phyloP scores from a whole-genome alignment of 805 yeast species.

The Wickerhamiella domercqiae region DNA sequence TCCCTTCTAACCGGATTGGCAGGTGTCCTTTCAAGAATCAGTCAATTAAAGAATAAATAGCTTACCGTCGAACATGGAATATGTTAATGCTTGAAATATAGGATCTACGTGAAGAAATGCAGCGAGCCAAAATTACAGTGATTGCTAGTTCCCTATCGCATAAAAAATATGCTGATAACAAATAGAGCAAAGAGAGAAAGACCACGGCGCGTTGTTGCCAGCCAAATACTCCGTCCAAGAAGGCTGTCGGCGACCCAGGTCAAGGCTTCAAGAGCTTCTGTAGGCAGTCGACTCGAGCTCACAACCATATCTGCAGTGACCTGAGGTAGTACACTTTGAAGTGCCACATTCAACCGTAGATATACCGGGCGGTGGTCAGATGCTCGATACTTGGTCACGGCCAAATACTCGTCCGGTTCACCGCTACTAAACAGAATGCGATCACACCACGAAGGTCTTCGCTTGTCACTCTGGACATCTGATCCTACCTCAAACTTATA shows the following conservation, averaged over 20 bases:
- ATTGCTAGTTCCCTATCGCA: background rate
- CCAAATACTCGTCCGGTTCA: constrained; percentile 27
- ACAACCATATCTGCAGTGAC: too few species aligned
- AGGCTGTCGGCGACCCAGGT: background rate
- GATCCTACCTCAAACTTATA: constrained; percentile 49
- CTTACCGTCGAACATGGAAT: too few species aligned
- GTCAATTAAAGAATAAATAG: too few species aligned
- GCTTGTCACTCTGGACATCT: constrained; percentile 35
- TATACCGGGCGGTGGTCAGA: constrained; percentile 78
- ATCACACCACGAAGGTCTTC: constrained; percentile 87
- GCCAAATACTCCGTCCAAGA: background rate
- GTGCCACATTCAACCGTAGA: constrained; percentile 27
- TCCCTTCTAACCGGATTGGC: too few species aligned
- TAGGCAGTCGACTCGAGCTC: too few species aligned
- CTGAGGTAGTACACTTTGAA: constrained; percentile 25
- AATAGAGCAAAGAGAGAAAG: background rate
- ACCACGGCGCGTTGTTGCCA: background rate
- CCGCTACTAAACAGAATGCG: constrained; percentile 49
- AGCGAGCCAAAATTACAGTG: too few species aligned
- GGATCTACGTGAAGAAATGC: too few species aligned
- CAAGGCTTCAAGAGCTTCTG: background rate
- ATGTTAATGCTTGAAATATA: too few species aligned
- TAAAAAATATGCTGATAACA: background rate
- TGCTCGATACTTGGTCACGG: constrained; percentile 32
- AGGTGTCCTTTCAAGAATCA: too few species aligned